Percentiles rank a stretch among this genome's conserved stretches.
These are phyloP conservation scores for Quercus ilex DNA, from an alignment of 306 rosid genomes.

Conservation along the genomic window DNA sequence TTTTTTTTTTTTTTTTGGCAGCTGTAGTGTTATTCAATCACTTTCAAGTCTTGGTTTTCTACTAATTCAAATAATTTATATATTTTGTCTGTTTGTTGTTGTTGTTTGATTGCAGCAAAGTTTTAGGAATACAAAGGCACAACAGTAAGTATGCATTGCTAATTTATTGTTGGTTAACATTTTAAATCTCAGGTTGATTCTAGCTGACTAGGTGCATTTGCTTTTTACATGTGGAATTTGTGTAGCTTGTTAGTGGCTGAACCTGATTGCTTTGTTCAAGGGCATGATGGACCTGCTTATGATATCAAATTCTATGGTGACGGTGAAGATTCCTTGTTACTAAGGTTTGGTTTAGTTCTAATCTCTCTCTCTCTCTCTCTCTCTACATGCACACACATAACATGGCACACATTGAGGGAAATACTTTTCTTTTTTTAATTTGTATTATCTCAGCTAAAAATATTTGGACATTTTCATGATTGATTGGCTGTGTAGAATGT, in stretches of 20 bases:
- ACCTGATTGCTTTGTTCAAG: conserved; percentile 66
- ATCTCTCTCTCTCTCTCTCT: neutral
- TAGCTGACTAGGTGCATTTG: neutral
- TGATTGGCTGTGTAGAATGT: neutral
- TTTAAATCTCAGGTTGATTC: conserved; percentile 1
- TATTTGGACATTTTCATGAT: no score
- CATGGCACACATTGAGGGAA: no score
- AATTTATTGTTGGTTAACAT: neutral
- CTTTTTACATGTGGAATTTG: conserved; percentile 26
- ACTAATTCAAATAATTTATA: neutral
- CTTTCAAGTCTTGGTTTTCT: neutral
- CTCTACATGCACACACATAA: neutral
- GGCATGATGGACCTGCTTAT: conserved; percentile 79
- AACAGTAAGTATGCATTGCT: conserved; percentile 40
- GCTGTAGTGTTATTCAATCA: neutral
- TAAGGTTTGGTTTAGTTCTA: conserved; percentile 52
- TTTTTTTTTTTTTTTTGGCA: no score
- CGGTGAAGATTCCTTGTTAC: conserved; percentile 54
- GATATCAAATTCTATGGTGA: conserved; percentile 76
- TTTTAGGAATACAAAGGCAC: conserved; percentile 34
- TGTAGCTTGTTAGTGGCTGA: conserved; percentile 54
- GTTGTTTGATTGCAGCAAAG: conserved; percentile 49
- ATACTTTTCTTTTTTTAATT: no score
- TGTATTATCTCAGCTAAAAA: no score
- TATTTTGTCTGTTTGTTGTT: neutral